Evolutionary conservation across 371 early-diverging fungal genomes (phyloP).

Genomic region (Lichtheimia hyalospora): DNA sequence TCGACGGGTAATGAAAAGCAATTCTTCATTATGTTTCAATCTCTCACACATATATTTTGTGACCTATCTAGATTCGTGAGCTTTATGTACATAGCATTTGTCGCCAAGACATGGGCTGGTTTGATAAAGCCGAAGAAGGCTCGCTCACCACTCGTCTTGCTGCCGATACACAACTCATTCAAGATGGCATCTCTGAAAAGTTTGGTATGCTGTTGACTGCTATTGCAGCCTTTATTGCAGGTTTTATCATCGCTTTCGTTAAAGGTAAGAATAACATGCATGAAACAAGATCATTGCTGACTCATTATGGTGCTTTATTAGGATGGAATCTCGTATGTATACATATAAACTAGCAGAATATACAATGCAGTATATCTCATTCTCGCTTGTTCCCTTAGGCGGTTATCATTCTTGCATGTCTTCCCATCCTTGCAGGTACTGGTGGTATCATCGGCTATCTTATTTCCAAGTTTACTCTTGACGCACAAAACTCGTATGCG

Average conservation of each 20-base stretch:
- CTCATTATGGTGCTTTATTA: too few relatives aligned
- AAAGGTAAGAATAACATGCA: slow-evolving; percentile 89
- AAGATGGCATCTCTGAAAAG: slow-evolving; percentile 84
- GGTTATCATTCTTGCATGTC: slow-evolving; percentile 62
- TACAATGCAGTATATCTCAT: too few relatives aligned
- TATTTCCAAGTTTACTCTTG: slow-evolving; percentile 44
- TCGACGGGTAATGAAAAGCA: slow-evolving; percentile 45
- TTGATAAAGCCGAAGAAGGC: slow-evolving; percentile 66
- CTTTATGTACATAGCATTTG: slow-evolving; percentile 68
- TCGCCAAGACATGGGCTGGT: slow-evolving; percentile 87
- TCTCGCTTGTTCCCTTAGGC: slow-evolving; percentile 8
- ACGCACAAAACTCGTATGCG: slow-evolving; percentile 43
- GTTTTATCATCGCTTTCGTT: slow-evolving; percentile 85
- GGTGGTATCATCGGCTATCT: slow-evolving; percentile 61
- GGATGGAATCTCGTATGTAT: slow-evolving; percentile 67
- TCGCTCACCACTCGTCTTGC: slow-evolving; percentile 69
- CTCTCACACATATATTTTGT: too few relatives aligned
- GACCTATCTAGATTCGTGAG: slow-evolving; percentile 43
- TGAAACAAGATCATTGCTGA: too few relatives aligned
- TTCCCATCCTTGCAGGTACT: slow-evolving; percentile 48
- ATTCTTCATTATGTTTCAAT: slow-evolving; percentile 52
- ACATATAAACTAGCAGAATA: too few relatives aligned
- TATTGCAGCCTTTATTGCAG: slow-evolving; percentile 74
- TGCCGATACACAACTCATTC: slow-evolving; percentile 67
- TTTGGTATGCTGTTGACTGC: slow-evolving; percentile 68